Evolutionary conservation across 257 asterid genomes (phyloP), one percentile per base, ranked within the genome.

Genomic region (Nicotiana paniculata): DNA sequence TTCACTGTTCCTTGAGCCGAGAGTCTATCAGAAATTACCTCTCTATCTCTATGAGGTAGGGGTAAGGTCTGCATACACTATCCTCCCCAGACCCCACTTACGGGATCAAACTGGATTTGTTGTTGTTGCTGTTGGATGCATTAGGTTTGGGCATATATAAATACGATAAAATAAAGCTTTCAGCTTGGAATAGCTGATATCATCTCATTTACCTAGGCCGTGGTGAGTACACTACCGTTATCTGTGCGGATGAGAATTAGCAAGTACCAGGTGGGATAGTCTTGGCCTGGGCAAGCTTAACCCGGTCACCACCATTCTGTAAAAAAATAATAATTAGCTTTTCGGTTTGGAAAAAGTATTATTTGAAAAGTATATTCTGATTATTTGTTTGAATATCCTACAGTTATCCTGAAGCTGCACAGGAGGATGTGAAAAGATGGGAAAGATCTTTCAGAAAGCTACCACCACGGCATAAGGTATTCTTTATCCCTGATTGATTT

Each of bases 391-490:
- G 77, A 51, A 77, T 87, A 53, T 84, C 54, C 55, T 69, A 82
- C 91, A 96, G 99, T 85, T 96, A 96, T 87, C 99, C 97, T 4
- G 97, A 94, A 86, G 98, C 98, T 57, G 89, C 99, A 8, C 98
- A 93, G 86, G 97, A 92, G 85, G 99, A 94, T 87, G 90, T 94
- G 55, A 88, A 81, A 88, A 90, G 99, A 89, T 89, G 91, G 80
- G 98, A 96, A 84, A 90, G 95, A 86, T 93, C 92, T 80, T 91
- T 90, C 81, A 84, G 87, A 83, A 92, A 83, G 90, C 96, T 96
- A 78, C 90, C 97, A 7, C 86, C 76, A 5, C 80, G 93, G 57
- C 98, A 96, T 91, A 93, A 93, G 98, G 99, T 96, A 66, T 78
- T 80, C 13, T 80, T 80, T 72, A 9, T 28, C 28, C 79, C 33